Base-by-base conservation (phyloP, 805 yeast genomes). In the Yarrowia sp. region DNA sequence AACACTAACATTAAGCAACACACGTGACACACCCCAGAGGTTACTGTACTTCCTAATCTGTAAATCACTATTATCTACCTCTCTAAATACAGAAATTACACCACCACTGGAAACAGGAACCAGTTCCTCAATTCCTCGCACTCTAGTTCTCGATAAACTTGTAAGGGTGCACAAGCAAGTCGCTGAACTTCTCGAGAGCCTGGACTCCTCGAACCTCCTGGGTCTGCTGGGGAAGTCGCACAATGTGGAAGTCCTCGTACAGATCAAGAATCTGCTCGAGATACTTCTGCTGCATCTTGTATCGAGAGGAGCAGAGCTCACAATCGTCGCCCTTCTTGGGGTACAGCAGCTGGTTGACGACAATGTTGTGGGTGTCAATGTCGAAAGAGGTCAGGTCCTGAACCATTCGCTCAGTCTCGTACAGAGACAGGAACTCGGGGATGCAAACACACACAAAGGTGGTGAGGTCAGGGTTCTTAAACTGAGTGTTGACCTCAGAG, bases 361-460 rank as follows among this genome's bases (percentile, higher is more conserved):
- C 92, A 72, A 95, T 95, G 40, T 97, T 89, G 77, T 92, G 93
- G 68, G 96, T 97, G 76, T 95, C 99, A 88, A 95, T 95, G 69
- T 92, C 89, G 78, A 90, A 95, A 64, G 93, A 86, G 78, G 92
- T 88, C 75, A 95, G 84, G 76, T 95, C 99, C 79, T 95, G 99
- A 70, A 95, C 90, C 86, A 95, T 85, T 79, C 99, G 87, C 79
- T 95, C 99, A 19, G 98, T 93, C 78, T 95, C 99, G 77, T 95
- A 95, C 54, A 95, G 81, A 1, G 98, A 92, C 73, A 95, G 82
- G 78, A 95, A 95, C 79, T 95, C 99, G 56, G 98, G 91, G 69
- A 95, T 95, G 78, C 99, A 95, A 48, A 95, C 99, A 78, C 98
- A 95, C 33, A 95, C 89, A 69, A 79, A 79, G 0, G 99, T 95